These are phyloP conservation scores for Lizonia empirigonia DNA, from an alignment of 2,329 filamentous ascomycete species.

Conservation along the genomic window DNA sequence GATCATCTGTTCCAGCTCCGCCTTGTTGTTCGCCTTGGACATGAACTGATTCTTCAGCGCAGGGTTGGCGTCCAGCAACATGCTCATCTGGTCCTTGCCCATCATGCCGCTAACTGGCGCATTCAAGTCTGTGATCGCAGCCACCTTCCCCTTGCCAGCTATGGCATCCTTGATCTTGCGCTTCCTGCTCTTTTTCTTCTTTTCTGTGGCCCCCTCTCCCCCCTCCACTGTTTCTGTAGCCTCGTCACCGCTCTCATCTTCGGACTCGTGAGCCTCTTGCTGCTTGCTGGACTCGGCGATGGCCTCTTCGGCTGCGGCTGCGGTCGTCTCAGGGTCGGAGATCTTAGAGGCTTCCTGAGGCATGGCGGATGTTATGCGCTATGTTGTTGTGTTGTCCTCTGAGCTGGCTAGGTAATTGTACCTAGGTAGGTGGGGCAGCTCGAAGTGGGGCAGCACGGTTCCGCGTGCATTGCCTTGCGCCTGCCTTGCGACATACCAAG, in stretches of 20 bases:
- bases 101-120: slow-evolving; percentile 40
- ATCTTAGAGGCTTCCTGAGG: slow-evolving; percentile 65
- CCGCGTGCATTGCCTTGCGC: slow-evolving; percentile 8
- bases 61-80: slow-evolving; percentile 47
- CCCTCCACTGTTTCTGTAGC: slow-evolving; percentile 44
- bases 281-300: slow-evolving; percentile 43
- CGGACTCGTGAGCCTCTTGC: slow-evolving; percentile 35
- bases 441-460: slow-evolving; percentile 2
- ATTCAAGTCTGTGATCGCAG: slow-evolving; percentile 31
- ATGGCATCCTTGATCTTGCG: slow-evolving; percentile 61
- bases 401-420: slow-evolving; percentile 16
- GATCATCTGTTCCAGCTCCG: slow-evolving; percentile 54
- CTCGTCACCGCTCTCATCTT: slow-evolving; percentile 42
- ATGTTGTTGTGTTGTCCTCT: slow-evolving; percentile 14
- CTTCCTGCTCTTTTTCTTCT: slow-evolving; percentile 71
- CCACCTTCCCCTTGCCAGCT: slow-evolving; percentile 42
- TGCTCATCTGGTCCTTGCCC: slow-evolving; percentile 46
- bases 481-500: not conserved
- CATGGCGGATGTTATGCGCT: slow-evolving; percentile 26
- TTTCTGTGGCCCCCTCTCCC: slow-evolving; percentile 52
- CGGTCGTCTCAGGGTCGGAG: slow-evolving; percentile 58
- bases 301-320: slow-evolving; percentile 54
- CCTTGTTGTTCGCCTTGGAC: slow-evolving; percentile 36
- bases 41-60: slow-evolving; percentile 47
- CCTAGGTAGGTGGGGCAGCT: slow-evolving; percentile 17